Evolutionary conservation across 2,329 filamentous ascomycete species (phyloP).

Genomic region (Pseudogymnoascus sp.): DNA sequence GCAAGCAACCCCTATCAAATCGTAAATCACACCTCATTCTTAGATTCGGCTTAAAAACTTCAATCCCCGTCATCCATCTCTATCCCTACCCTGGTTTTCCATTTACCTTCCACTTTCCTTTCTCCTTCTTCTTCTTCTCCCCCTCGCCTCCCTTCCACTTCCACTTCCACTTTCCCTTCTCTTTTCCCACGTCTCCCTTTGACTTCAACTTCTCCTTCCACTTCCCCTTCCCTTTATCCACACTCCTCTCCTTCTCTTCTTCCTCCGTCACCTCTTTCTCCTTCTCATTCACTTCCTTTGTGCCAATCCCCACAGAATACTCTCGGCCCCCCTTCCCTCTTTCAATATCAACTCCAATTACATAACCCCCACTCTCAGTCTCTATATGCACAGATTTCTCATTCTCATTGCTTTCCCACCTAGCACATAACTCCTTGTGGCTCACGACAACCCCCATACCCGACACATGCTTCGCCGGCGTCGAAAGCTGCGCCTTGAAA

Average conservation of each 20-base stretch:
- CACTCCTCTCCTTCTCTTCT: neutral
- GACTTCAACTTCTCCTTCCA: no score
- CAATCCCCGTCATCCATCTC: neutral
- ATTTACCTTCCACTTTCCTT: neutral
- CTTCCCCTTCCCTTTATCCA: neutral
- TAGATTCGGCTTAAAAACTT: neutral
- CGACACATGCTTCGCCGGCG: neutral
- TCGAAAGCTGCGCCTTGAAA: neutral
- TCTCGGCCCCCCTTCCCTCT: neutral
- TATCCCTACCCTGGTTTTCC: neutral
- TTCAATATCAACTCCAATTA: neutral
- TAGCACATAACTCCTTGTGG: neutral
- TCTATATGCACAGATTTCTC: neutral
- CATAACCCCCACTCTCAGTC: neutral
- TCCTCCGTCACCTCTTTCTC: neutral
- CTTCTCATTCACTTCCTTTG: neutral
- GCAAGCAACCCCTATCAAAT: neutral
- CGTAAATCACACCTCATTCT: neutral
- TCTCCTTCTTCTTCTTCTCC: neutral
- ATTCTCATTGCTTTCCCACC: neutral
- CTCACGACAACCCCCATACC: neutral
- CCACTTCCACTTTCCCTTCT: neutral
- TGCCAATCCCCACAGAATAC: neutral
- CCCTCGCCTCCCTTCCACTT: neutral
- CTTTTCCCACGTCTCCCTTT: neutral